phyloP scores from a whole-genome alignment of 2,329 filamentous ascomycete species.

The Cladosporium sp. region DNA sequence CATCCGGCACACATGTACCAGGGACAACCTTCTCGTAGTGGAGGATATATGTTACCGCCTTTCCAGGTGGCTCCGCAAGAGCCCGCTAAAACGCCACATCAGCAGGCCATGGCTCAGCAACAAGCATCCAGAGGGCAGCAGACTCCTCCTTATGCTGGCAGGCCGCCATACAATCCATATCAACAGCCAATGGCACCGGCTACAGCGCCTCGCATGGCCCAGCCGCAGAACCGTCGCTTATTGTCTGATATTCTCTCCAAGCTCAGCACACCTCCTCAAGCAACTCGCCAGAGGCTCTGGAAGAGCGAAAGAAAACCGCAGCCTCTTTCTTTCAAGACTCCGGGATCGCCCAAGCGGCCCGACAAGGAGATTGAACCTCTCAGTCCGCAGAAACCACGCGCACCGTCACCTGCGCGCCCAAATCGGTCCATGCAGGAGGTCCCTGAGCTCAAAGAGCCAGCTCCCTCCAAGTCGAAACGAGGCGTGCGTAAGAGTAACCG shows the following conservation, averaged over 20 bases:
- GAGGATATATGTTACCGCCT: slow-evolving; percentile 45
- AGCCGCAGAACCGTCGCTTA: slow-evolving; percentile 16
- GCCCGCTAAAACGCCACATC: slow-evolving; percentile 20
- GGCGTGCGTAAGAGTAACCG: slow-evolving; percentile 13
- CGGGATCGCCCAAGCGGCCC: slow-evolving; percentile 22
- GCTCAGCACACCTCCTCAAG: slow-evolving; percentile 25
- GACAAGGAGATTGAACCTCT: slow-evolving; percentile 27
- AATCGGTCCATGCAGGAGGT: not conserved
- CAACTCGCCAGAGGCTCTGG: slow-evolving; percentile 23
- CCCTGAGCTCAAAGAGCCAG: slow-evolving; percentile 5
- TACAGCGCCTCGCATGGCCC: slow-evolving; percentile 22
- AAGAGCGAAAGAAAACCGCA: slow-evolving; percentile 26
- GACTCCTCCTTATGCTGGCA: slow-evolving; percentile 11
- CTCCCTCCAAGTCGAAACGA: slow-evolving; percentile 20
- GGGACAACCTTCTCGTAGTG: slow-evolving; percentile 34
- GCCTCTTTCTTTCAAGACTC: slow-evolving; percentile 17
- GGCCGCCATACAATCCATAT: not conserved
- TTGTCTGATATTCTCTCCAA: slow-evolving; percentile 24
- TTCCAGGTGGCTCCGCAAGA: slow-evolving; percentile 46
- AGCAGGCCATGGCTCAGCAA: slow-evolving; percentile 21
- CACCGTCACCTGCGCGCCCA: not conserved
- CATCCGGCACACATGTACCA: slow-evolving; percentile 19
- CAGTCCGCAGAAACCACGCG: slow-evolving; percentile 28
- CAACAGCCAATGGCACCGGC: slow-evolving; percentile 19
- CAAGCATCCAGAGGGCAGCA: slow-evolving; percentile 19